phyloP scores from a whole-genome alignment of 768 basidiomycete genomes.

The Astraeus odoratus region DNA sequence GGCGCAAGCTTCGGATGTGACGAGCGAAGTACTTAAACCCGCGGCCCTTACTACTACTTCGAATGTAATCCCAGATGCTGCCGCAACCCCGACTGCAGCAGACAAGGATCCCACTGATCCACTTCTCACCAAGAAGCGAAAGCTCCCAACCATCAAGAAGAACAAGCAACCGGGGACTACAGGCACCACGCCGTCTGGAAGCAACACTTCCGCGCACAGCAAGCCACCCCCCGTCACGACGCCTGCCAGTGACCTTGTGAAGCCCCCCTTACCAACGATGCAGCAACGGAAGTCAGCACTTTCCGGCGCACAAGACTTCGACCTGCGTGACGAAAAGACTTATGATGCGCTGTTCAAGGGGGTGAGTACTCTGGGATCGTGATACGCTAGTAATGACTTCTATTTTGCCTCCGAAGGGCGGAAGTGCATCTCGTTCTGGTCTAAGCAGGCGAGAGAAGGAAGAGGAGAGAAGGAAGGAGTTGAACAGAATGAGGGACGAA shows the following conservation, averaged over 20 bases:
- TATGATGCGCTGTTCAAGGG: slow-evolving; percentile 59
- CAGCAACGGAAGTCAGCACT: slow-evolving; percentile 34
- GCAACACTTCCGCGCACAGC: slow-evolving; percentile 16
- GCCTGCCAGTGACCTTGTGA: slow-evolving; percentile 17
- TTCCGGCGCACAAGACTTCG: slow-evolving; percentile 49
- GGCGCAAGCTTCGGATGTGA: slow-evolving; percentile 20
- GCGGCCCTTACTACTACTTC: neutral
- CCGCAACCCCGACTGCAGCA: slow-evolving; percentile 23
- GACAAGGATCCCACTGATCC: slow-evolving; percentile 16
- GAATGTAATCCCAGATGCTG: neutral
- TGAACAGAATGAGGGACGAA: slow-evolving; percentile 66
- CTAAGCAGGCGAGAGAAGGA: slow-evolving; percentile 39
- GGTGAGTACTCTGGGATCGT: too few species aligned
- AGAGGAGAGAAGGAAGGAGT: slow-evolving; percentile 63
- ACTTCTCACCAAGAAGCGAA: slow-evolving; percentile 47
- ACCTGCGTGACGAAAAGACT: slow-evolving; percentile 54
- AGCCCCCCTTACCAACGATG: slow-evolving; percentile 21
- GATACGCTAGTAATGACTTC: too few species aligned
- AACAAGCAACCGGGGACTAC: slow-evolving; percentile 36
- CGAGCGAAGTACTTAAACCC: slow-evolving; percentile 28
- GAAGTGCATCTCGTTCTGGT: slow-evolving; percentile 38
- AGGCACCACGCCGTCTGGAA: slow-evolving; percentile 15
- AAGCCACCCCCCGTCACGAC: slow-evolving; percentile 9
- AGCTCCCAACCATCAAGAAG: slow-evolving; percentile 65
- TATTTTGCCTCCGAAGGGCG: slow-evolving; percentile 37